phyloP scores from a whole-genome alignment of 768 basidiomycete species.

The Suillus subluteus region DNA sequence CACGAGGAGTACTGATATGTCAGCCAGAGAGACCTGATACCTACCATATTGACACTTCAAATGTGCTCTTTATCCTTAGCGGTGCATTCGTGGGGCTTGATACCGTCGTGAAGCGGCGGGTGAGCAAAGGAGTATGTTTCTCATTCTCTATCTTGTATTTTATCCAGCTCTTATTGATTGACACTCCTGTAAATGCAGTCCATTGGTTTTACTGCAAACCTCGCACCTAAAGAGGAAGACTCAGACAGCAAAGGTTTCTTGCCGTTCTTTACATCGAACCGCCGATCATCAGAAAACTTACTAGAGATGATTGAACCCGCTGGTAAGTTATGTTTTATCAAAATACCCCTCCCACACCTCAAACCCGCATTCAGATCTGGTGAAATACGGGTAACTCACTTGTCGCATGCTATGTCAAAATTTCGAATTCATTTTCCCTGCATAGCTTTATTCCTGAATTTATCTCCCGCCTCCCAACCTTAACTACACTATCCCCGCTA shows the following conservation, averaged over 20 bases:
- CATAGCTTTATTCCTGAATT: slow-evolving; percentile 92
- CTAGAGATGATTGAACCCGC: slow-evolving; percentile 74
- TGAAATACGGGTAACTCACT: slow-evolving; percentile 71
- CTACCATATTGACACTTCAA: slow-evolving; percentile 83
- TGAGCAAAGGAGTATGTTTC: slow-evolving; percentile 79
- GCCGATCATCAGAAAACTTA: slow-evolving; percentile 51
- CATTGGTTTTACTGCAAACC: slow-evolving; percentile 79
- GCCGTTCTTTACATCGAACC: slow-evolving; percentile 82
- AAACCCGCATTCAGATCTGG: slow-evolving; percentile 58
- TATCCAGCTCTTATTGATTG: slow-evolving; percentile 7
- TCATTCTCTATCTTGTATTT: not conserved
- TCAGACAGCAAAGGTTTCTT: slow-evolving; percentile 39
- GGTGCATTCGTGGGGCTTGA: slow-evolving; percentile 96
- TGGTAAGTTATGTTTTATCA: slow-evolving; percentile 43
- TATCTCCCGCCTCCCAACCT: slow-evolving; percentile 89
- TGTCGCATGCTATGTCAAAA: not conserved
- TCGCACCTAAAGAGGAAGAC: slow-evolving; percentile 45
- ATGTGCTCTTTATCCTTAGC: slow-evolving; percentile 92
- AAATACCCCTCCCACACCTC: not conserved
- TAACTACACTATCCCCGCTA: slow-evolving; percentile 81
- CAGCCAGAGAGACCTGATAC: slow-evolving; percentile 61
- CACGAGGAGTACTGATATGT: not conserved
- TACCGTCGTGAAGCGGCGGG: slow-evolving; percentile 72
- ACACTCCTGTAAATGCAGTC: slow-evolving; percentile 52
- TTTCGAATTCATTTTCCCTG: slow-evolving; percentile 7